Percentiles rank a stretch among this genome's conserved stretches.
Evolutionary conservation across 83 land plant genomes (phyloP).

Genomic region (Thuja plicata): DNA sequence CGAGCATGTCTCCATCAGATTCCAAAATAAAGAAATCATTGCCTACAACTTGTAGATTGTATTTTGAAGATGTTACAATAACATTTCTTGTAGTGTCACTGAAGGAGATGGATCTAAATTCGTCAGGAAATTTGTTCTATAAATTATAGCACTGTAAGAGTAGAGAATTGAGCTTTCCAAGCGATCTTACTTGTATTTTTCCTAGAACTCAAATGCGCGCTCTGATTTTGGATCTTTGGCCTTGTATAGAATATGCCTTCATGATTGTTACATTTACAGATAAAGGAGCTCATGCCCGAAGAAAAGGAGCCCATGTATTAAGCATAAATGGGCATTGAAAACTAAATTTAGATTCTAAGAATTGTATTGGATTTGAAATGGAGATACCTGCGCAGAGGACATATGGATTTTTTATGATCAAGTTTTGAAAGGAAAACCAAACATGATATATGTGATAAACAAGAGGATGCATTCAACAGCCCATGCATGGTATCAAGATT

Average conservation of each 20-base stretch:
- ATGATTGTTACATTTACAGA: slow-evolving; percentile 59
- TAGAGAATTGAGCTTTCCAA: slow-evolving; percentile 32
- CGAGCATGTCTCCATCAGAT: too few species aligned
- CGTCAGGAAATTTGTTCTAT: slow-evolving; percentile 50
- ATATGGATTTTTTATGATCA: too few species aligned
- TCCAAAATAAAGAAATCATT: slow-evolving; percentile 42
- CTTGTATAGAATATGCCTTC: slow-evolving; percentile 73
- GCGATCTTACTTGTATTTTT: slow-evolving; percentile 52
- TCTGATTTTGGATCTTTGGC: slow-evolving; percentile 59
- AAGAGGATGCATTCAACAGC: too few species aligned
- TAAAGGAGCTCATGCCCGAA: too few species aligned
- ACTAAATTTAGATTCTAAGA: too few species aligned
- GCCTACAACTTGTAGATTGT: slow-evolving; percentile 69
- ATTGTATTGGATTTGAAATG: too few species aligned
- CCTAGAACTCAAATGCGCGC: slow-evolving; percentile 53
- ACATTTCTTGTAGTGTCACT: slow-evolving; percentile 51
- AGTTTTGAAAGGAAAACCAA: too few species aligned
- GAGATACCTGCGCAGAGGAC: too few species aligned
- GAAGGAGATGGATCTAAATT: slow-evolving; percentile 27
- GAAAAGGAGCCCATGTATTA: too few species aligned
- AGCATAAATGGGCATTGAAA: too few species aligned
- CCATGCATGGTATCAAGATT: too few species aligned
- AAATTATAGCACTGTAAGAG: slow-evolving; percentile 78
- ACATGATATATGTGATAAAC: too few species aligned
- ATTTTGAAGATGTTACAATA: slow-evolving; percentile 69